phyloP scores from a whole-genome alignment of 371 early-diverging fungal species.

The Mucor saturninus region DNA sequence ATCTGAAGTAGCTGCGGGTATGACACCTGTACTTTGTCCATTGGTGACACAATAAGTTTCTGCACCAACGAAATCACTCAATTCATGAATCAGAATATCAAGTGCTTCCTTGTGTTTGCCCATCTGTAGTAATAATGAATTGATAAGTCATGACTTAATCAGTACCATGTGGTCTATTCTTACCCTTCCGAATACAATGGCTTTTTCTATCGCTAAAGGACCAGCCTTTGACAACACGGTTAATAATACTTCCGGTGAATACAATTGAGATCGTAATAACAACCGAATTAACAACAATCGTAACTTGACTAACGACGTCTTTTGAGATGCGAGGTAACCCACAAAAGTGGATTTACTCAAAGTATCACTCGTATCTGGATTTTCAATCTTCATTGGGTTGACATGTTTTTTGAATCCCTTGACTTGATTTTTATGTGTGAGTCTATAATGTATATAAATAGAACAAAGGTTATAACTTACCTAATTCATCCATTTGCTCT shows the following conservation, averaged over 20 bases:
- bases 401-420: constrained; percentile 26
- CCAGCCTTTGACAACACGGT: constrained; percentile 35
- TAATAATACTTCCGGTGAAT: constrained; percentile 33
- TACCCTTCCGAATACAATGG: constrained; percentile 59
- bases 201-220: constrained; percentile 52
- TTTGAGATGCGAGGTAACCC: constrained; percentile 29
- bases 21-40: constrained; percentile 48
- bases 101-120: constrained; percentile 59
- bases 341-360: constrained; percentile 38
- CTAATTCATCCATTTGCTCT: constrained; percentile 30
- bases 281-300: constrained; percentile 43
- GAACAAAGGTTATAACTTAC: constrained; percentile 17
- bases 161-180: not conserved
- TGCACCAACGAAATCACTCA: constrained; percentile 68
- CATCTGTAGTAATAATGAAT: constrained; percentile 33
- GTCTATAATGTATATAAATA: not conserved
- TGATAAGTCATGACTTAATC: too few species aligned
- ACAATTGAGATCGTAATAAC: constrained; percentile 41
- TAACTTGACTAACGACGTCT: constrained; percentile 29
- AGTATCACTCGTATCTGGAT: constrained; percentile 5
- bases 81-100: constrained; percentile 52
- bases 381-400: constrained; percentile 5
- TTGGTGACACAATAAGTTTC: constrained; percentile 69
- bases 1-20: constrained; percentile 10
- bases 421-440: constrained; percentile 13